Conservation (phyloP, 2,329 filamentous ascomycete species). For the Claviceps capensis region DNA sequence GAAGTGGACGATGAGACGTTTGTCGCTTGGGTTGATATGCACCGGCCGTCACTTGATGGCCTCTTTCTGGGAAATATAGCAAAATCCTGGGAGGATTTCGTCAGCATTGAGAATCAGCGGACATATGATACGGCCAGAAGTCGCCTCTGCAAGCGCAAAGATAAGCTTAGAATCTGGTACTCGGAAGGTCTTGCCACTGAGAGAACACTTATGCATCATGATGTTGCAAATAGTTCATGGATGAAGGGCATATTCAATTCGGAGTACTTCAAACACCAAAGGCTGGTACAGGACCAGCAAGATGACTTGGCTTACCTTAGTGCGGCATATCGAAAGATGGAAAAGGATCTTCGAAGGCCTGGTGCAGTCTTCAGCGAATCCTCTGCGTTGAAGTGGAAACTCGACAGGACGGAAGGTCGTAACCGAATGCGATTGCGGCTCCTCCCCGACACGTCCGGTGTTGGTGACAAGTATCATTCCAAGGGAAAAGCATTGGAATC, state of each 20-base stretch:
- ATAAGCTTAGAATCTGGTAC: conserved; percentile 71
- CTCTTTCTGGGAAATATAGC: conserved; percentile 75
- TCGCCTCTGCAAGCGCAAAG: conserved; percentile 62
- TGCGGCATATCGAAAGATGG: conserved; percentile 63
- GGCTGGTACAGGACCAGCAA: conserved; percentile 81
- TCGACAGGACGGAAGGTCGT: conserved; percentile 89
- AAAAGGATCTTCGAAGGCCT: conserved; percentile 62
- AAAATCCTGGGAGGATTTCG: conserved; percentile 79
- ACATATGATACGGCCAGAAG: conserved; percentile 62
- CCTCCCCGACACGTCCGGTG: conserved; percentile 58
- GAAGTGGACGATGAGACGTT: conserved; percentile 85
- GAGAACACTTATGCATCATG: conserved; percentile 65
- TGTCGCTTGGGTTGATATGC: conserved; percentile 73
- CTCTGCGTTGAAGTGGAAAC: conserved; percentile 62
- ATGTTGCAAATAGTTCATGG: conserved; percentile 79
- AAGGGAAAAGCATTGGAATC: conserved; percentile 53
- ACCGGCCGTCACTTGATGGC: conserved; percentile 62
- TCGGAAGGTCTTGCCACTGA: conserved; percentile 54
- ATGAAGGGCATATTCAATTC: conserved; percentile 89
- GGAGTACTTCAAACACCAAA: conserved; percentile 83
- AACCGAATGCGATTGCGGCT: conserved; percentile 89
- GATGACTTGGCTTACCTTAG: conserved; percentile 72
- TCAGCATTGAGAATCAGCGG: conserved; percentile 64
- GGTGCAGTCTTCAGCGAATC: conserved; percentile 66
- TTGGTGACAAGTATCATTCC: conserved; percentile 66